Conservation (phyloP, 192 early-diverging fungal species). For the Mortierella hygrophila region DNA sequence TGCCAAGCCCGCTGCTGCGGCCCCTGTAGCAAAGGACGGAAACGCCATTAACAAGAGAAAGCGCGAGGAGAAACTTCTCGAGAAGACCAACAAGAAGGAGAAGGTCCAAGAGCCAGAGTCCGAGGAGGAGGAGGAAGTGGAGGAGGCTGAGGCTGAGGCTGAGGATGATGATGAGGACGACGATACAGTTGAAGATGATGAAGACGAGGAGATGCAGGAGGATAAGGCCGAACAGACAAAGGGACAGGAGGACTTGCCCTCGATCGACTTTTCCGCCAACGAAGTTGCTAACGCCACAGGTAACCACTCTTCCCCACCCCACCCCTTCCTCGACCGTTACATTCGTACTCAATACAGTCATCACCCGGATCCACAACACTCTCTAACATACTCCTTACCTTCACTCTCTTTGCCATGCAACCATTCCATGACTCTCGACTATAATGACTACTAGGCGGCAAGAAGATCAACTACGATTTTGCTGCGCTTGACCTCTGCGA, state of each 20-base stretch:
- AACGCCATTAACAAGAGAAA: constrained; percentile 49
- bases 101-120: constrained; percentile 34
- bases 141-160: constrained; percentile 15
- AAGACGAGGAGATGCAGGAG: constrained; percentile 25
- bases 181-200: constrained; percentile 3
- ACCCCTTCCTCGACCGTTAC: background rate
- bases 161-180: constrained; percentile 29
- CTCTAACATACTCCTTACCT: background rate
- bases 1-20: constrained; percentile 31
- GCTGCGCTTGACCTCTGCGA: constrained; percentile 83
- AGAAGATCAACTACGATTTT: constrained; percentile 74
- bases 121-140: constrained; percentile 31
- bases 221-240: constrained; percentile 13
- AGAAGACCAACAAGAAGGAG: constrained; percentile 54
- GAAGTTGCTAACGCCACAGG: constrained; percentile 20
- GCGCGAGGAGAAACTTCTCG: constrained; percentile 47
- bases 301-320: background rate
- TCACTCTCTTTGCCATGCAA: background rate
- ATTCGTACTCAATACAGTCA: background rate
- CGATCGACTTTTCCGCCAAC: constrained; percentile 50
- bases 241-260: constrained; percentile 34
- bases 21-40: constrained; percentile 31
- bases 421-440: background rate
- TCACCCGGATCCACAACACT: background rate
- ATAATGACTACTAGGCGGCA: constrained; percentile 31